phyloP scores from a whole-genome alignment of 768 basidiomycete species.

The Coprinopsis sp. region DNA sequence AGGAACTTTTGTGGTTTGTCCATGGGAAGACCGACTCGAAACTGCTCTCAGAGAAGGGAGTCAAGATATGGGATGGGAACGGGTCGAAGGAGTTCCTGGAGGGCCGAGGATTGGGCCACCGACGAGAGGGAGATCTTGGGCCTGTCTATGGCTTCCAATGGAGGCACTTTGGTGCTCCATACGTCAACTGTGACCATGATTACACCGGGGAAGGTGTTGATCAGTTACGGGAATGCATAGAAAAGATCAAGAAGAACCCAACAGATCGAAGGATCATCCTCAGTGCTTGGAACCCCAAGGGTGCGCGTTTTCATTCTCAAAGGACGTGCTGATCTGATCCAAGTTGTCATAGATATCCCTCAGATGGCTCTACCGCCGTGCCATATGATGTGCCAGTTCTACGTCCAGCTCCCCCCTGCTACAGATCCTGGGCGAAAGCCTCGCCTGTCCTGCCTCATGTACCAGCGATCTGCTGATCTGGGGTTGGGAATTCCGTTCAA shows the following conservation, averaged over 20 bases:
- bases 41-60: slow-evolving; percentile 69
- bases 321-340: background rate
- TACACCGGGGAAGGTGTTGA: slow-evolving; percentile 87
- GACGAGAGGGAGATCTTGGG: slow-evolving; percentile 88
- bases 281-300: slow-evolving; percentile 97
- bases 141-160: slow-evolving; percentile 98
- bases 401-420: slow-evolving; percentile 78
- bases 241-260: slow-evolving; percentile 89
- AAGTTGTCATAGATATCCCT: slow-evolving; percentile 61
- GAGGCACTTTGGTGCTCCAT: slow-evolving; percentile 90
- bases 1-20: slow-evolving; percentile 95
- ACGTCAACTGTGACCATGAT: slow-evolving; percentile 65
- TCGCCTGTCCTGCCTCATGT: slow-evolving; percentile 91
- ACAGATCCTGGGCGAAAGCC: slow-evolving; percentile 48
- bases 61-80: slow-evolving; percentile 98
- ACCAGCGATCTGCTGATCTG: slow-evolving; percentile 94
- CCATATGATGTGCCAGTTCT: slow-evolving; percentile 99
- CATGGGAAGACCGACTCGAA: slow-evolving; percentile 79
- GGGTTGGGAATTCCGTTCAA: slow-evolving; percentile 99
- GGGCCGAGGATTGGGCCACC: slow-evolving; percentile 73
- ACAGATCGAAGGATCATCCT: slow-evolving; percentile 92
- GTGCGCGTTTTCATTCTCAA: slow-evolving; percentile 38
- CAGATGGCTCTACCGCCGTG: slow-evolving; percentile 97
- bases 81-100: slow-evolving; percentile 86
- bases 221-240: slow-evolving; percentile 83